Evolutionary conservation across 306 rosid species (phyloP).

Genomic region (Medicago ruthenica): DNA sequence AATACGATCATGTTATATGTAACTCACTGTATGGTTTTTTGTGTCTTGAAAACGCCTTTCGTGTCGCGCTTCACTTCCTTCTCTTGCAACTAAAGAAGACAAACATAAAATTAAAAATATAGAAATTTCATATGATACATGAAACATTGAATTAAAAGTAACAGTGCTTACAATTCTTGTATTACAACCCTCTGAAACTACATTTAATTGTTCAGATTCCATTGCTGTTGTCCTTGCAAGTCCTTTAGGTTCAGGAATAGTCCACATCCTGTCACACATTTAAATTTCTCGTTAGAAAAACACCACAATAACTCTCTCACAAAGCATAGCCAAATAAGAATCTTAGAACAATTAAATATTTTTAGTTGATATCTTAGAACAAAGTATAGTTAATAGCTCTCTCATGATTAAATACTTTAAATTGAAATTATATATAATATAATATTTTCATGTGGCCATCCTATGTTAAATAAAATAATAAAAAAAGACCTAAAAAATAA

Average conservation of each 20-base stretch:
- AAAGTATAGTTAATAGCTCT: not conserved
- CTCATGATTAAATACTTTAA: no score
- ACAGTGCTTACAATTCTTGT: slow-evolving; percentile 69
- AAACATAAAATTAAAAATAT: slow-evolving; percentile 22
- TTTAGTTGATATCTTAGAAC: slow-evolving; percentile 20
- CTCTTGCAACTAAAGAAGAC: slow-evolving; percentile 63
- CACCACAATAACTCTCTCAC: not conserved
- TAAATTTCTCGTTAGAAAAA: slow-evolving; percentile 31
- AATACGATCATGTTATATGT: slow-evolving; percentile 14
- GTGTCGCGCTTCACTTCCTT: slow-evolving; percentile 77
- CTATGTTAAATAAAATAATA: slow-evolving; percentile 13
- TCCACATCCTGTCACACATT: slow-evolving; percentile 77
- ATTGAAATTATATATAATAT: slow-evolving; percentile 12
- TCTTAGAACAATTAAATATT: slow-evolving; percentile 31
- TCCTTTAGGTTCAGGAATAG: slow-evolving; percentile 72
- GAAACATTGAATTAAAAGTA: not conserved
- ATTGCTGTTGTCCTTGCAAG: slow-evolving; percentile 61
- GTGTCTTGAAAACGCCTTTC: slow-evolving; percentile 68
- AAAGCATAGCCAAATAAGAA: slow-evolving; percentile 22
- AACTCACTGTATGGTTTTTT: slow-evolving; percentile 79
- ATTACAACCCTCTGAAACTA: slow-evolving; percentile 85
- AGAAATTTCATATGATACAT: slow-evolving; percentile 23
- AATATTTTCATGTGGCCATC: slow-evolving; percentile 26
- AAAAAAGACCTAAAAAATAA: slow-evolving; percentile 29
- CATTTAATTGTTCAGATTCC: slow-evolving; percentile 74